phyloP scores from a whole-genome alignment of 139 green algal species.

The Edaphochlamys debaryana region DNA sequence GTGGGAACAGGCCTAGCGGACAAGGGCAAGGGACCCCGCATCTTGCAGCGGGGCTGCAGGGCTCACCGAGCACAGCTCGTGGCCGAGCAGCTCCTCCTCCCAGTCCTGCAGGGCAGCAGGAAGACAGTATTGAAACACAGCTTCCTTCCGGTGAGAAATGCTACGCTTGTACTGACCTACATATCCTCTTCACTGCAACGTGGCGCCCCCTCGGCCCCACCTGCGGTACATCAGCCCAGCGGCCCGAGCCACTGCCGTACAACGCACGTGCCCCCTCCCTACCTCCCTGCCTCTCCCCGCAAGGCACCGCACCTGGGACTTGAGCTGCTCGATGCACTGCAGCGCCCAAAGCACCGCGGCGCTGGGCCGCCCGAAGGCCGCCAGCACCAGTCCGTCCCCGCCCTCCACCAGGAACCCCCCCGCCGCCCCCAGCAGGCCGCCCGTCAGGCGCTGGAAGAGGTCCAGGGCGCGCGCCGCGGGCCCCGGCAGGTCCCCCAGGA shows the following conservation, averaged over 20 bases:
- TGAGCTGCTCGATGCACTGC: conserved; percentile 17
- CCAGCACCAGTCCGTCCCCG: conserved; percentile 33
- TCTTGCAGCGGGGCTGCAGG: no score
- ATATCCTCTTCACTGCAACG: no score
- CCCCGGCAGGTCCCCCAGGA: conserved; percentile 24
- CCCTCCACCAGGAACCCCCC: conserved; percentile 39
- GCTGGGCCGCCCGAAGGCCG: background rate
- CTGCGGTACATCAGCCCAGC: no score
- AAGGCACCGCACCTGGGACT: background rate
- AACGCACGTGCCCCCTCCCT: background rate
- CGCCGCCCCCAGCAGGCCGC: background rate
- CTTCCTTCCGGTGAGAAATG: no score
- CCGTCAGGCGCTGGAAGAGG: background rate
- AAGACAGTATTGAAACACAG: background rate
- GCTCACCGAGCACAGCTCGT: conserved; percentile 15
- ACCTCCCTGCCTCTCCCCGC: background rate
- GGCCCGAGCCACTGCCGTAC: background rate
- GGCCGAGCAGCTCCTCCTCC: conserved; percentile 8
- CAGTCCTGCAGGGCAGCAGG: background rate
- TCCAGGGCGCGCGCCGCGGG: background rate
- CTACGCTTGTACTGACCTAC: no score
- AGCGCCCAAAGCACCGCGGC: conserved; percentile 29
- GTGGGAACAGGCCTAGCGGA: no score
- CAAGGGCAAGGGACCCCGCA: no score
- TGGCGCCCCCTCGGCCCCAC: background rate